phyloP scores from a whole-genome alignment of 83 land plant genomes.

The Larix sibirica region DNA sequence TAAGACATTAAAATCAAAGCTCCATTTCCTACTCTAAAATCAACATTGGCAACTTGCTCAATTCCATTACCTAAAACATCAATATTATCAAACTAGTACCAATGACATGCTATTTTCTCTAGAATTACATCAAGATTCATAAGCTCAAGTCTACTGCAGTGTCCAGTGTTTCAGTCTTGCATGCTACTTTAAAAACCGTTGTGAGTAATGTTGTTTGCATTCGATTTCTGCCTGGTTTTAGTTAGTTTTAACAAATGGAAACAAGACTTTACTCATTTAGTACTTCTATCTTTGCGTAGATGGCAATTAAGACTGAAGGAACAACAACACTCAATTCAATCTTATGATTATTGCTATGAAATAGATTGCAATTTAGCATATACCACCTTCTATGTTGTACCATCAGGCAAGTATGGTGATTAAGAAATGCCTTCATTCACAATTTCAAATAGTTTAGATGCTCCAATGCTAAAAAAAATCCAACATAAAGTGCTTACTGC shows the following conservation, averaged over 20 bases:
- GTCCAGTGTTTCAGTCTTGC: background rate
- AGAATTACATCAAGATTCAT: background rate
- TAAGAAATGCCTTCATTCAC: no score
- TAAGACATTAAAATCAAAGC: constrained; percentile 50
- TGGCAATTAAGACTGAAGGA: constrained; percentile 24
- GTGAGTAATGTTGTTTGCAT: background rate
- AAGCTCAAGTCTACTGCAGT: background rate
- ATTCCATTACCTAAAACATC: constrained; percentile 72
- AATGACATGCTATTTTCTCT: constrained; percentile 25
- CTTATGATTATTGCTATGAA: constrained; percentile 79
- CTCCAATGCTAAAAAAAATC: background rate
- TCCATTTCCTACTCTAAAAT: constrained; percentile 51
- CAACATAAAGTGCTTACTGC: background rate
- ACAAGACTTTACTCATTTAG: background rate
- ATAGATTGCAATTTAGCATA: constrained; percentile 65
- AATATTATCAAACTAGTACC: constrained; percentile 49
- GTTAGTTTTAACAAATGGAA: background rate
- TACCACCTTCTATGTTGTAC: constrained; percentile 54
- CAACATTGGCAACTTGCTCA: constrained; percentile 69
- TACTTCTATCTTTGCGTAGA: background rate
- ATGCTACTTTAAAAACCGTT: background rate
- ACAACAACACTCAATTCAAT: constrained; percentile 24
- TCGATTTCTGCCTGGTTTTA: background rate
- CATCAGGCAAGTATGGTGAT: constrained; percentile 33
- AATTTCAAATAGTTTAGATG: background rate